Evolutionary conservation across 306 rosid genomes (phyloP).

Genomic region (Dicorynia guianensis): DNA sequence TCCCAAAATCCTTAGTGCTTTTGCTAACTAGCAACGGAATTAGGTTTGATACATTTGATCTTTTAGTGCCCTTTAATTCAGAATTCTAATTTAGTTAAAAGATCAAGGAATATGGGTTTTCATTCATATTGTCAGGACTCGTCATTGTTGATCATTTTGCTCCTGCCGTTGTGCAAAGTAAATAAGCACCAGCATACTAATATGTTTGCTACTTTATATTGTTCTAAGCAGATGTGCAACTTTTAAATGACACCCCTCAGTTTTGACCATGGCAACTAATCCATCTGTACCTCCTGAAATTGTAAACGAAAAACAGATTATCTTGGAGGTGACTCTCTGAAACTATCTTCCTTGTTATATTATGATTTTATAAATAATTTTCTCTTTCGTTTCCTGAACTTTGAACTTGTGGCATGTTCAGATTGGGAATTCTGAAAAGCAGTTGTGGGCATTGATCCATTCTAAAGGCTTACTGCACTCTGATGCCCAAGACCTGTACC

Average conservation of each 20-base stretch:
- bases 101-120: not conserved
- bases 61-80: slow-evolving; percentile 13
- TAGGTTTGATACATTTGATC: slow-evolving; percentile 13
- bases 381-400: slow-evolving; percentile 5
- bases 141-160: not conserved
- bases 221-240: slow-evolving; percentile 39
- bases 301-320: slow-evolving; percentile 54
- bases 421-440: slow-evolving; percentile 75
- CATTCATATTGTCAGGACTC: slow-evolving; percentile 6
- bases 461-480: slow-evolving; percentile 72
- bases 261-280: slow-evolving; percentile 51
- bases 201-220: slow-evolving; percentile 28
- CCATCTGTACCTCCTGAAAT: slow-evolving; percentile 41
- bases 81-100: slow-evolving; percentile 5
- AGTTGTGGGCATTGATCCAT: slow-evolving; percentile 73
- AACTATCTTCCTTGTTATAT: slow-evolving; percentile 27
- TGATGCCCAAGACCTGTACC: slow-evolving; percentile 71
- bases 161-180: slow-evolving; percentile 20
- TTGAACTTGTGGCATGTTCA: slow-evolving; percentile 47
- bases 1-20: too few species aligned
- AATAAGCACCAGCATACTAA: slow-evolving; percentile 22
- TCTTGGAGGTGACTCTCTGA: slow-evolving; percentile 62
- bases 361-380: slow-evolving; percentile 3
- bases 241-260: slow-evolving; percentile 34
- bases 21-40: not conserved